A percentile compares a stretch with the other conserved stretches of the same genome.
These are phyloP conservation scores for Flammula alnicola DNA, from an alignment of 1,284 basidiomycete genomes.

Conservation along the genomic window DNA sequence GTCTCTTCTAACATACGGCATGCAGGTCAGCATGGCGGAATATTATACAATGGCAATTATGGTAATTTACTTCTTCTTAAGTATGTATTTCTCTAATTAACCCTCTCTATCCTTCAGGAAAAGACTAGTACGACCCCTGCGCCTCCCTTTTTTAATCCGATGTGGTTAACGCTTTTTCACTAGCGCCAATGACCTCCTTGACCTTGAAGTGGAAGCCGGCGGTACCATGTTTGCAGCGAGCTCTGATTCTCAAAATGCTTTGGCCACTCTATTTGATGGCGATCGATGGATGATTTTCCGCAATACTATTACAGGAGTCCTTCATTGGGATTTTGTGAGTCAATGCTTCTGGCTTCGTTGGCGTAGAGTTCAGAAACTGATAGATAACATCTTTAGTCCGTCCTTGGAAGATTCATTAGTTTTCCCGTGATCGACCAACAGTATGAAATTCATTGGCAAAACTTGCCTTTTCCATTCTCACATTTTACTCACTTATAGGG, in stretches of 20 bases:
- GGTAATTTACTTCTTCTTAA: conserved; percentile 33
- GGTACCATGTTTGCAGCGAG: conserved; percentile 55
- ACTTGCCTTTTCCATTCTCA: no score
- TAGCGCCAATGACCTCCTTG: conserved; percentile 56
- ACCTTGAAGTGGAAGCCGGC: conserved; percentile 54
- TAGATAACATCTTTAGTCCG: conserved; percentile 44
- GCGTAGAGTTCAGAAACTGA: conserved; percentile 36
- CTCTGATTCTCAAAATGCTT: conserved; percentile 43
- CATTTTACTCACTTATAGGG: conserved; percentile 39
- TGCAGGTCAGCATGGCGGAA: conserved; percentile 56
- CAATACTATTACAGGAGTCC: conserved; percentile 55
- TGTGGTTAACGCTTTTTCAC: neutral
- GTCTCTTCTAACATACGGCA: neutral
- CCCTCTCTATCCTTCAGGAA: conserved; percentile 30
- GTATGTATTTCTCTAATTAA: neutral
- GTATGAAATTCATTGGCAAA: no score
- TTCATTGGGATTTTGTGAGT: conserved; percentile 73
- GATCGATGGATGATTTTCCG: conserved; percentile 71
- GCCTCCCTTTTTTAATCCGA: no score
- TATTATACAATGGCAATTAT: conserved; percentile 62
- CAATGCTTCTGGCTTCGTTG: conserved; percentile 40
- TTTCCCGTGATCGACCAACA: conserved; percentile 64
- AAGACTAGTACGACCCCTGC: conserved; percentile 62
- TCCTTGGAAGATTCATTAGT: conserved; percentile 63
- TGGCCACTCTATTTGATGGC: conserved; percentile 55